A percentile compares a stretch with the other conserved stretches of the same genome.
phyloP scores from a whole-genome alignment of 2,329 filamentous ascomycete genomes.

The Epichloe uncinata region DNA sequence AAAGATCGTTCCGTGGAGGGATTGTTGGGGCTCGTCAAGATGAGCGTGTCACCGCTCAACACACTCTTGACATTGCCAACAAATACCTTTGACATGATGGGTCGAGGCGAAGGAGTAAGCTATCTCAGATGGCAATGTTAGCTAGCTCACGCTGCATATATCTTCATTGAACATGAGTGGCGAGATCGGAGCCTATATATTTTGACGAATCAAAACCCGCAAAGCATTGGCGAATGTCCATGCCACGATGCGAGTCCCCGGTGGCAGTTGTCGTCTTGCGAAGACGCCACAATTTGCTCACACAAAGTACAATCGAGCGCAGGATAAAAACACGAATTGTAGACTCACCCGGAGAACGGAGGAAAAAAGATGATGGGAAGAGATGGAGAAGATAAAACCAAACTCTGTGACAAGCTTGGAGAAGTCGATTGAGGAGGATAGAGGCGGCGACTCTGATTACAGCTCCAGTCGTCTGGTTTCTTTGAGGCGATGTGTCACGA shows the following conservation, averaged over 20 bases:
- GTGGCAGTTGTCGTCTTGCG: background rate
- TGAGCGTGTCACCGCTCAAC: constrained; percentile 81
- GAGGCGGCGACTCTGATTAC: background rate
- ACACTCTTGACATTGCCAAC: constrained; percentile 81
- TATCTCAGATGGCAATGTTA: background rate
- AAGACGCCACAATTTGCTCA: background rate
- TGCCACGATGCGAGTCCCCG: background rate
- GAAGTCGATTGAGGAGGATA: constrained; percentile 2
- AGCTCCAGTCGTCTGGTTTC: constrained; percentile 12
- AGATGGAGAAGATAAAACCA: background rate
- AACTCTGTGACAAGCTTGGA: background rate
- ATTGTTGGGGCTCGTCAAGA: constrained; percentile 71
- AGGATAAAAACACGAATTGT: background rate
- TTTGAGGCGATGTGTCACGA: constrained; percentile 24
- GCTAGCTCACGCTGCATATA: background rate
- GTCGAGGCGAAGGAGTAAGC: constrained; percentile 11
- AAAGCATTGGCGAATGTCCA: background rate
- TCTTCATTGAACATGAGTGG: no score
- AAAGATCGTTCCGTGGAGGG: constrained; percentile 72
- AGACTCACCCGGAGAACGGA: background rate
- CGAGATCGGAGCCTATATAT: no score
- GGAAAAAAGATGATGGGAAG: constrained; percentile 1
- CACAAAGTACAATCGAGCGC: background rate
- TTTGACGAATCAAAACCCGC: background rate
- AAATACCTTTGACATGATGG: constrained; percentile 39